Base-by-base conservation (phyloP, 495 filamentous ascomycete genomes). In the Xylaria castorea region DNA sequence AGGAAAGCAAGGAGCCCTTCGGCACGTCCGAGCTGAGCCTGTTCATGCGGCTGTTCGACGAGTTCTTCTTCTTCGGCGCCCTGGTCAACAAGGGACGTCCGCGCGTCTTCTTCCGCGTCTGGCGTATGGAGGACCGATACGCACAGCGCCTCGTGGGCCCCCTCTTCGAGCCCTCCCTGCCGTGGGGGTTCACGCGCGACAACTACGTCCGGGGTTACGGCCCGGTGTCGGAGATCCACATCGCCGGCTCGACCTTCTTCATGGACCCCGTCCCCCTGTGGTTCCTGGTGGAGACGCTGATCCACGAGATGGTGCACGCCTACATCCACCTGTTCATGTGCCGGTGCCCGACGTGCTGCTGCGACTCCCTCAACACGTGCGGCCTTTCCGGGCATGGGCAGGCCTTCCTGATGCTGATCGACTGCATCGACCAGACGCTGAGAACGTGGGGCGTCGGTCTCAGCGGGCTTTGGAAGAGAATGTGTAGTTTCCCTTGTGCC, bases 271-370 rank as follows among this genome's bases (percentile, higher is more conserved):
- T 30, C 4, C 36, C 38, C 5, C 61, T 27, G 38, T 20, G 18
- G 27, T 11, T 64, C n/a, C 2, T 42, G 3, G 9, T 50, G 1
- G 16, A 66, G 63, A 66, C 42, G 22, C n/a, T 57, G 32, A 27
- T 68, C 5, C 66, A 68, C 66, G 48, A 68, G 50, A 68, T 68
- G 50, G 66, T 57, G n/a, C 48, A 68, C 50, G 66, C 36, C 0
- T 68, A 68, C 66, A 6, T 67, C 2, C 1, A 51, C 3, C 0
- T 68, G 12, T 68, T 27, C 25, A 0, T 57, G 5, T 68, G 66
- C 36, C 27, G 5, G 1, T 68, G 66, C 27, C 6, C 8, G 6
- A 18, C 44, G 1, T 68, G 66, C 50, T 11, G 0, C 34, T 5
- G 16, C 11, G 34, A 68, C 50, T 20, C 2, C 7, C 5, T n/a